Base-by-base conservation (phyloP, 164 flowering plant genomes). In the Echeveria elegans region DNA sequence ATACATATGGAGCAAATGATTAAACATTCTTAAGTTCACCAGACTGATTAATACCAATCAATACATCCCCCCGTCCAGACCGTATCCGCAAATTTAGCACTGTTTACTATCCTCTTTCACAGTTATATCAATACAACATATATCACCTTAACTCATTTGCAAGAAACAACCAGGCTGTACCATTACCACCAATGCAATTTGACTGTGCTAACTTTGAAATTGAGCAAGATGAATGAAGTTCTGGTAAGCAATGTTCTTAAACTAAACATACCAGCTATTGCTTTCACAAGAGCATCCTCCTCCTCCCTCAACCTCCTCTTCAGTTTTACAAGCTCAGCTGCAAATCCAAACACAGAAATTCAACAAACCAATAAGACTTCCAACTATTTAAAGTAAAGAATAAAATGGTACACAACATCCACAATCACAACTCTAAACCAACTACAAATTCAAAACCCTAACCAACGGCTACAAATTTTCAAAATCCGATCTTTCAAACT, bases 271-370 rank as follows among this genome's bases (percentile, higher is more conserved):
- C 98, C 92, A 78, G 95, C 79, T 18, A 86, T 69, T 45, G 85
- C 80, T 75, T 78, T 86, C 38, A 87, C 90, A 66, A 88, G 73
- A 38, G 79, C 91, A 78, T 82, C 88, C 73, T 87, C 98, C 36
- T 73, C 78, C 63, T 79, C 84, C 71, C 88, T 83, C 64, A 86
- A 62, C 7, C 78, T 71, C 28, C 72, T 75, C 79, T 84, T 88
- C 23, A 82, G 73, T 74, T 87, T 86, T 26, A 77, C 78, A 38
- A 83, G 61, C 73, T 75, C 78, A 34, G 30, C 95, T 88, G 77
- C 10, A 47, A 64, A 41, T 32, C 34, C 11, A 23, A 69, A 61
- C 66, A 43, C 15, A 43, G 3, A 5, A 4, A 12, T 40, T 40
- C 15, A 8, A 8, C 1, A 40, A 8, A 40, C 1, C 11, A 40